A percentile compares a stretch with the other conserved stretches of the same genome.
These are phyloP conservation scores for Boletus sp. DNA, from an alignment of 1,284 basidiomycete species.

Conservation along the genomic window DNA sequence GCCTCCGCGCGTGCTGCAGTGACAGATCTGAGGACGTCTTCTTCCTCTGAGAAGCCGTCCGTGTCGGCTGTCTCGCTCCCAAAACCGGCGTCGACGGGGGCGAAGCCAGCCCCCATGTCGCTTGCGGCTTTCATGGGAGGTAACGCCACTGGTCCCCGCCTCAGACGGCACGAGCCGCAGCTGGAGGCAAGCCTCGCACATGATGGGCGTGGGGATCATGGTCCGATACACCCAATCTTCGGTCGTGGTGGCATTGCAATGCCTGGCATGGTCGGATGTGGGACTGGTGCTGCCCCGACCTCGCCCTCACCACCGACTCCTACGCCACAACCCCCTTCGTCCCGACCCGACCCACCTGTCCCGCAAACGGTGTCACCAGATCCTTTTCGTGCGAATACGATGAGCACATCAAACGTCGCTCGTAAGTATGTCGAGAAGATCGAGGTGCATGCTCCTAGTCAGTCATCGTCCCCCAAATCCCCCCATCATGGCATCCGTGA, in stretches of 20 bases:
- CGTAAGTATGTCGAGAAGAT: conserved; percentile 38
- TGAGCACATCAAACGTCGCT: conserved; percentile 35
- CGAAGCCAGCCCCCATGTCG: conserved; percentile 41
- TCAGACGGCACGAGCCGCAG: conserved; percentile 69
- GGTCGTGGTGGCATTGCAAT: conserved; percentile 68
- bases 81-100: conserved; percentile 10
- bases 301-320: conserved; percentile 28
- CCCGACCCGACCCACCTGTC: neutral
- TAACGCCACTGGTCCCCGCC: conserved; percentile 55
- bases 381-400: conserved; percentile 29
- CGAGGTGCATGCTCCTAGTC: conserved; percentile 24
- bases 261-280: conserved; percentile 50
- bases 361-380: conserved; percentile 13
- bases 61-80: conserved; percentile 9
- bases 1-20: conserved; percentile 2
- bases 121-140: conserved; percentile 78
- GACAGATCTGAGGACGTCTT: conserved; percentile 9
- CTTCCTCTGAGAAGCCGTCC: conserved; percentile 5
- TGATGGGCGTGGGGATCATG: conserved; percentile 54
- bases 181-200: conserved; percentile 61
- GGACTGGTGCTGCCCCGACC: neutral
- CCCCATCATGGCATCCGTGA: conserved; percentile 27
- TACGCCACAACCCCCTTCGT: conserved; percentile 1
- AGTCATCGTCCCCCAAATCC: conserved; percentile 16
- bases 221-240: conserved; percentile 65